Conservation (phyloP, 495 filamentous ascomycete genomes). For the Cercophora scortea region DNA sequence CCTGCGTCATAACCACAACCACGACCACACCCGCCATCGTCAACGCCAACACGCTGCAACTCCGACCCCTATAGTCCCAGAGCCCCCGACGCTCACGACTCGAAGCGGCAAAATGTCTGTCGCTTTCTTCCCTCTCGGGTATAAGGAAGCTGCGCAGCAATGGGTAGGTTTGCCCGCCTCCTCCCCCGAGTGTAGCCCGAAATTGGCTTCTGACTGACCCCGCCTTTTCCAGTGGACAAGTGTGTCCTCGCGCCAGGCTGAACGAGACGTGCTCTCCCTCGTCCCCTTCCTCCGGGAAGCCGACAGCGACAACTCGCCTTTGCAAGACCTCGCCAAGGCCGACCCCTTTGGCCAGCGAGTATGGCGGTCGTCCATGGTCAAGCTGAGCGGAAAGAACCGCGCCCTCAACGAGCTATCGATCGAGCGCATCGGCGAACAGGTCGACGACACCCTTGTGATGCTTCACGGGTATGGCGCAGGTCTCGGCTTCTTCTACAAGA, state of each 20-base stretch:
- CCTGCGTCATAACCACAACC: slow-evolving; percentile 31
- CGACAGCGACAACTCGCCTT: slow-evolving; percentile 39
- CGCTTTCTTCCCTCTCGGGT: slow-evolving; percentile 72
- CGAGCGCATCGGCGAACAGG: slow-evolving; percentile 70
- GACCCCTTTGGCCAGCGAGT: slow-evolving; percentile 82
- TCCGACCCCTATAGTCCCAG: not conserved
- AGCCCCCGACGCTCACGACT: not conserved
- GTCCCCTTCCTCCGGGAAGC: slow-evolving; percentile 77
- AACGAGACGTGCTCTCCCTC: slow-evolving; percentile 82
- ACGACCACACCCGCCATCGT: slow-evolving; percentile 28
- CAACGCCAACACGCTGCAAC: not conserved
- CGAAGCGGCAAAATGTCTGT: not conserved
- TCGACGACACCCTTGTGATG: slow-evolving; percentile 85
- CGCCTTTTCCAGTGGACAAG: slow-evolving; percentile 60
- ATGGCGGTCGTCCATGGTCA: slow-evolving; percentile 80
- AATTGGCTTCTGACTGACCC: not conserved
- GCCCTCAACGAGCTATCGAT: slow-evolving; percentile 90
- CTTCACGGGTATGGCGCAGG: slow-evolving; percentile 95
- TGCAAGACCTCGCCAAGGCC: slow-evolving; percentile 36
- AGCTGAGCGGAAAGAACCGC: slow-evolving; percentile 76
- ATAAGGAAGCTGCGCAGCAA: slow-evolving; percentile 84
- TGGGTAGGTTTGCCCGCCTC: slow-evolving; percentile 61
- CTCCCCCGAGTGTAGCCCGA: not conserved
- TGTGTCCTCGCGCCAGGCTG: slow-evolving; percentile 71
- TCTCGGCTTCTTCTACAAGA: slow-evolving; percentile 94